phyloP scores from a whole-genome alignment of 345 rosid species.

The Theobroma cacao region DNA sequence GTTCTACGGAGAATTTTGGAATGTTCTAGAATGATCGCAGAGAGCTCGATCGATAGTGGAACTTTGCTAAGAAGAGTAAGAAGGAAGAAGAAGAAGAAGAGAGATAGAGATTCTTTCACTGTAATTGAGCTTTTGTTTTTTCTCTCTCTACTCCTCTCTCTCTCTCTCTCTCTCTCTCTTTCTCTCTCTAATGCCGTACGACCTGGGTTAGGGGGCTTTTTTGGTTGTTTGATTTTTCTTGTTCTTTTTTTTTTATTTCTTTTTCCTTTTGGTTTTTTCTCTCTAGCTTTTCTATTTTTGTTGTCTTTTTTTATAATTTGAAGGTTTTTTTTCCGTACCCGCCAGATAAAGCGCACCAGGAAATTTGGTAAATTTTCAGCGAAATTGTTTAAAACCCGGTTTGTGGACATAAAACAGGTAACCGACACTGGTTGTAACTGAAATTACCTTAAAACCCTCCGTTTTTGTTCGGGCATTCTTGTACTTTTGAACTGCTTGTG shows the following conservation, averaged over 20 bases:
- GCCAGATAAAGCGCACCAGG: slow-evolving; percentile 24
- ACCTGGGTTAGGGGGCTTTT: slow-evolving; percentile 15
- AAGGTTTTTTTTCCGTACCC: slow-evolving; percentile 17
- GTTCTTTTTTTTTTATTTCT: neutral
- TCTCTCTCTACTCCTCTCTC: slow-evolving; percentile 25
- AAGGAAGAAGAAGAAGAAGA: neutral
- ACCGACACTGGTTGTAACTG: slow-evolving; percentile 25
- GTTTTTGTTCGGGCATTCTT: neutral
- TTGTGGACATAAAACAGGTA: slow-evolving; percentile 17
- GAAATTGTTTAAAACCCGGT: slow-evolving; percentile 10
- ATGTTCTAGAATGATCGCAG: slow-evolving; percentile 19
- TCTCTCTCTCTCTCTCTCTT: slow-evolving; percentile 22
- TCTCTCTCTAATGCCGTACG: slow-evolving; percentile 36
- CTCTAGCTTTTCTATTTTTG: no score
- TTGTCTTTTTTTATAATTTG: neutral
- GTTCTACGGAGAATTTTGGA: slow-evolving; percentile 15
- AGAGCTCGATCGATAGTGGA: slow-evolving; percentile 18
- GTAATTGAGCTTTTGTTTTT: slow-evolving; percentile 20
- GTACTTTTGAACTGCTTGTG: neutral
- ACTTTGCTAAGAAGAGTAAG: slow-evolving; percentile 8
- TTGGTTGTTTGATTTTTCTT: neutral
- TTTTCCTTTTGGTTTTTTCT: neutral
- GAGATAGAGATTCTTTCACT: slow-evolving; percentile 34
- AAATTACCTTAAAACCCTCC: slow-evolving; percentile 13
- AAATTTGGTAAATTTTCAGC: slow-evolving; percentile 15